Evolutionary conservation across 441 rosid genomes (phyloP).

Genomic region (Viola pubescens): DNA sequence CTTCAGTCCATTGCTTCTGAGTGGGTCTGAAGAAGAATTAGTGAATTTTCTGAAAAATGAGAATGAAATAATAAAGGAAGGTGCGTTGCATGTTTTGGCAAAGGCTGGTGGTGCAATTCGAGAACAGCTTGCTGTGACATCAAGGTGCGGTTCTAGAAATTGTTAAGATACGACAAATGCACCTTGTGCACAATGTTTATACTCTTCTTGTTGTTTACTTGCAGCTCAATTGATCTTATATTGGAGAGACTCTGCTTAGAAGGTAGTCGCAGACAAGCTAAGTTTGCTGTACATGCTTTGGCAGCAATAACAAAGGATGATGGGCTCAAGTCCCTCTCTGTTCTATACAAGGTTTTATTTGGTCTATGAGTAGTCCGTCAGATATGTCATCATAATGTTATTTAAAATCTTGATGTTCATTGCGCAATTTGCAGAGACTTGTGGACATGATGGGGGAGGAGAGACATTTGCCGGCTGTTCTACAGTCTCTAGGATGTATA

Average conservation of each 20-base stretch:
- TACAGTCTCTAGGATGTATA: constrained; percentile 96
- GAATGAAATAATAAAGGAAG: constrained; percentile 78
- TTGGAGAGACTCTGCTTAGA: constrained; percentile 92
- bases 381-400: constrained; percentile 1
- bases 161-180: not conserved
- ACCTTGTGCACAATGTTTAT: constrained; percentile 21
- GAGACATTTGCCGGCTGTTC: constrained; percentile 84
- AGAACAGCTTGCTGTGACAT: constrained; percentile 75
- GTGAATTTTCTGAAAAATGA: constrained; percentile 79
- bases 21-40: constrained; percentile 83
- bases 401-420: constrained; percentile 24
- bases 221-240: constrained; percentile 88
- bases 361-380: not conserved
- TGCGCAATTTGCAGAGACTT: constrained; percentile 61
- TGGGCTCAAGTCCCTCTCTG: constrained; percentile 94
- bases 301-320: constrained; percentile 99
- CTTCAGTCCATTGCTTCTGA: constrained; percentile 70
- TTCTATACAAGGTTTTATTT: constrained; percentile 74
- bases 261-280: constrained; percentile 95
- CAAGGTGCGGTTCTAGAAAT: constrained; percentile 52
- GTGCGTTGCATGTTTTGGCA: constrained; percentile 85
- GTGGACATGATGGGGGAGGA: constrained; percentile 90
- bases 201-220: constrained; percentile 20
- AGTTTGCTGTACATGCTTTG: constrained; percentile 96
- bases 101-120: constrained; percentile 95